Percentiles rank a stretch among this genome's conserved stretches.
These are phyloP conservation scores for Sporothrix curviconia DNA, from an alignment of 2,329 filamentous ascomycete genomes.

Conservation along the genomic window DNA sequence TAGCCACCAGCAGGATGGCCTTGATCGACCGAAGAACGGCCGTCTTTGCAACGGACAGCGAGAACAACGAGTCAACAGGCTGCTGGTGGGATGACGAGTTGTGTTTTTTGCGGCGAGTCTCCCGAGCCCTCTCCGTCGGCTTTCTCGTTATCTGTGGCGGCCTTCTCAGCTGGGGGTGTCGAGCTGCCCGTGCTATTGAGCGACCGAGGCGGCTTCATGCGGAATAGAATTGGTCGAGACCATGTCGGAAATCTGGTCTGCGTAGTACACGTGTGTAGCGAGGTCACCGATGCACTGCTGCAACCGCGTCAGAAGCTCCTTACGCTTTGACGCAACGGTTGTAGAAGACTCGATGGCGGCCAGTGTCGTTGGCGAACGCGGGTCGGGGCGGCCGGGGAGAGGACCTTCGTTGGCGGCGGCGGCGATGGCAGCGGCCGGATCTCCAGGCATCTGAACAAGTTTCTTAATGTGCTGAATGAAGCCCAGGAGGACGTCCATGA, in stretches of 20 bases:
- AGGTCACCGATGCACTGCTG: conserved; percentile 83
- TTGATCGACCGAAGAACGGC: conserved; percentile 74
- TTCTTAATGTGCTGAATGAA: conserved; percentile 77
- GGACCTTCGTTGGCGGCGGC: conserved; percentile 9
- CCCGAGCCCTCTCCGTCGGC: conserved; percentile 31
- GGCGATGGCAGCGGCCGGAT: conserved; percentile 24
- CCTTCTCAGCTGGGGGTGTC: conserved; percentile 42
- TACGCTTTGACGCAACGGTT: conserved; percentile 41
- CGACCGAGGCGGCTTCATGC: conserved; percentile 61
- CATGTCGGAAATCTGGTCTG: conserved; percentile 94
- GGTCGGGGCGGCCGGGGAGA: conserved; percentile 25
- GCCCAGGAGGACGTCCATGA: conserved; percentile 88
- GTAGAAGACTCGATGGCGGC: conserved; percentile 31
- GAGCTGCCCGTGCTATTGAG: conserved; percentile 34
- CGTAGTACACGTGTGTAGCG: conserved; percentile 93
- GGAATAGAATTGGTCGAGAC: conserved; percentile 69
- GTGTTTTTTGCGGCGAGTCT: conserved; percentile 40
- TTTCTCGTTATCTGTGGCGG: conserved; percentile 34
- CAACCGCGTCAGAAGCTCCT: conserved; percentile 61
- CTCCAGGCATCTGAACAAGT: conserved; percentile 59
- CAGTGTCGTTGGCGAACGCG: conserved; percentile 22
- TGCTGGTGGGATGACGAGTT: conserved; percentile 22
- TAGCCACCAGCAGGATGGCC: conserved; percentile 74
- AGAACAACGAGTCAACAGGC: conserved; percentile 46
- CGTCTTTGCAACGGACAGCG: conserved; percentile 48